phyloP scores from a whole-genome alignment of 2,329 filamentous ascomycete genomes.

The Aspergillus sp. region DNA sequence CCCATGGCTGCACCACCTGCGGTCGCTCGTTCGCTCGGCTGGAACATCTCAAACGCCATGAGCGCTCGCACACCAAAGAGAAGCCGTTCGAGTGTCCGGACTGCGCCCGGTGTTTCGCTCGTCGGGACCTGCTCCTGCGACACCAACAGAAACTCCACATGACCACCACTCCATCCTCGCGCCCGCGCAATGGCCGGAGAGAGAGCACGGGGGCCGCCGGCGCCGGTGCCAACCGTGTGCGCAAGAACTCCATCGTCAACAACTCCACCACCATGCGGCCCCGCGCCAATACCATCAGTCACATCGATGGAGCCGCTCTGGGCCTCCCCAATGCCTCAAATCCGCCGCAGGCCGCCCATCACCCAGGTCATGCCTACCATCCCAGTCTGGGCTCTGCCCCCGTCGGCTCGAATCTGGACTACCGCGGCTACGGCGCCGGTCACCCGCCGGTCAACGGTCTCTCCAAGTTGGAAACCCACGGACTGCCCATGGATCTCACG shows the following conservation, averaged over 20 bases:
- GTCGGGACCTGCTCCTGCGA: constrained; percentile 83
- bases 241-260: constrained; percentile 85
- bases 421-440: constrained; percentile 61
- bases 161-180: constrained; percentile 81
- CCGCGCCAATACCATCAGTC: constrained; percentile 92
- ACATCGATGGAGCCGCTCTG: constrained; percentile 76
- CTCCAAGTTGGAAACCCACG: constrained; percentile 78
- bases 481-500: constrained; percentile 64
- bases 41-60: constrained; percentile 95
- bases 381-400: constrained; percentile 69
- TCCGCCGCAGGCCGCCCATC: constrained; percentile 16
- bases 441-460: constrained; percentile 63
- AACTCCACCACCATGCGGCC: constrained; percentile 69
- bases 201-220: constrained; percentile 78
- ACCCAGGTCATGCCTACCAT: constrained; percentile 63
- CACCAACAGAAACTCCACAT: constrained; percentile 99
- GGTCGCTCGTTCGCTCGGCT: constrained; percentile 88
- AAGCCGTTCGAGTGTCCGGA: constrained; percentile 98
- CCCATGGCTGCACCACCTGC: constrained; percentile 90
- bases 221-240: constrained; percentile 68
- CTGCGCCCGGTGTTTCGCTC: constrained; percentile 90
- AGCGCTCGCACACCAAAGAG: constrained; percentile 97
- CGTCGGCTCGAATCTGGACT: constrained; percentile 56
- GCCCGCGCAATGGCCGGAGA: constrained; percentile 76
- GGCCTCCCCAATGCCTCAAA: constrained; percentile 53